These are phyloP conservation scores for Passiflora organensis DNA, from an alignment of 345 rosid genomes.

Conservation along the genomic window DNA sequence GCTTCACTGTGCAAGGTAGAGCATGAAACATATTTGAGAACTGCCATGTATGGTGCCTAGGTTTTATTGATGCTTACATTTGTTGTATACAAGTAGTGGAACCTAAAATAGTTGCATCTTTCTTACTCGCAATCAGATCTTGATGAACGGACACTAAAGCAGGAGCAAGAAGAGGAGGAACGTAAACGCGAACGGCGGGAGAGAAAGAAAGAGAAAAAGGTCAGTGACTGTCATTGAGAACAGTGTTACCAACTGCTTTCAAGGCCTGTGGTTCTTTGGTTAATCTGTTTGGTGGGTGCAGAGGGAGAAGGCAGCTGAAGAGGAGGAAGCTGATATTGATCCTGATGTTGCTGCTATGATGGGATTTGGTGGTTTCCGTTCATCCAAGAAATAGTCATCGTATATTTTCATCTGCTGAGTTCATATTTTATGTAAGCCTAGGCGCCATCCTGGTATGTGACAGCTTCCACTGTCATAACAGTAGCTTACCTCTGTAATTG, in stretches of 20 bases:
- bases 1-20: slow-evolving; percentile 87
- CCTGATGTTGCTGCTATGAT: slow-evolving; percentile 94
- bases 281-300: slow-evolving; percentile 17
- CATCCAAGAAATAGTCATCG: slow-evolving; percentile 55
- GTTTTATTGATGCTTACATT: neutral
- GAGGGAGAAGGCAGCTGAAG: slow-evolving; percentile 72
- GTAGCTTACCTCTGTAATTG: no score
- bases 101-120: neutral
- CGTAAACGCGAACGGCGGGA: slow-evolving; percentile 69
- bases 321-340: slow-evolving; percentile 78
- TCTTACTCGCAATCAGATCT: slow-evolving; percentile 48
- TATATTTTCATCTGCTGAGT: neutral
- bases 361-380: slow-evolving; percentile 94
- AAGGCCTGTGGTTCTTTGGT: no score
- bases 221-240: slow-evolving; percentile 12
- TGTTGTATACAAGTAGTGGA: neutral
- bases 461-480: neutral
- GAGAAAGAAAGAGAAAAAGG: slow-evolving; percentile 97
- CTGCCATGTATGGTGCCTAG: neutral
- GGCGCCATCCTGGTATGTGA: neutral
- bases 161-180: slow-evolving; percentile 91
- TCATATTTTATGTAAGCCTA: neutral
- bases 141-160: slow-evolving; percentile 80
- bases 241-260: neutral
- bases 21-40: slow-evolving; percentile 9